Evolutionary conservation across 192 early-diverging fungal genomes (phyloP).

Genomic region (Backusella psychrophila): DNA sequence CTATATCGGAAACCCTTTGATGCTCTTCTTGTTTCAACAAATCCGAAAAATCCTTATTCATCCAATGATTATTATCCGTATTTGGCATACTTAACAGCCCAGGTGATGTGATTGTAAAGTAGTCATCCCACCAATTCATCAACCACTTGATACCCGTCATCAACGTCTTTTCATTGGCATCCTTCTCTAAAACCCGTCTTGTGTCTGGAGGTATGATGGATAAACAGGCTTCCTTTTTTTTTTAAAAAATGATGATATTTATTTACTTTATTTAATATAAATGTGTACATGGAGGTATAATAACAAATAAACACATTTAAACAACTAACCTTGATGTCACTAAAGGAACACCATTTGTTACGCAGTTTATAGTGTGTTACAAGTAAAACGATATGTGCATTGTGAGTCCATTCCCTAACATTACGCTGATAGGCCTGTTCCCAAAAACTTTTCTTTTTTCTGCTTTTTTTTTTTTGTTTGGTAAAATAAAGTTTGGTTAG

Average conservation of each 20-base stretch:
- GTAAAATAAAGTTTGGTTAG: background rate
- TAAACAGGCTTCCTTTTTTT: constrained; percentile 21
- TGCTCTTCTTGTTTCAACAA: background rate
- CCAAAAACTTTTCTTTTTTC: constrained; percentile 30
- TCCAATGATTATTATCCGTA: constrained; percentile 2
- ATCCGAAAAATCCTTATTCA: background rate
- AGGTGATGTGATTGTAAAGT: constrained; percentile 21
- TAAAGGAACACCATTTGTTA: constrained; percentile 56
- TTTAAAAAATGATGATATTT: background rate
- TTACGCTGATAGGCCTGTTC: constrained; percentile 51
- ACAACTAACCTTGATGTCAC: constrained; percentile 38
- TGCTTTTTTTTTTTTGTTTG: background rate
- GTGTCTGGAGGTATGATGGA: constrained; percentile 36
- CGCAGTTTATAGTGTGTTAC: constrained; percentile 50
- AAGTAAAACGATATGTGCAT: constrained; percentile 58
- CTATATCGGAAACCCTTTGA: constrained; percentile 11
- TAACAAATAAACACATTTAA: background rate
- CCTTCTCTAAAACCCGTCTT: background rate
- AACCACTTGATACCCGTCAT: constrained; percentile 11
- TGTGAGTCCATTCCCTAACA: constrained; percentile 54
- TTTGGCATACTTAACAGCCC: constrained; percentile 16
- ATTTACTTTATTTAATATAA: background rate
- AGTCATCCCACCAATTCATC: constrained; percentile 33
- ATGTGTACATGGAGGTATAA: background rate
- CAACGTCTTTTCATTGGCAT: constrained; percentile 6